Percentiles rank a stretch among this genome's conserved stretches.
phyloP scores from a whole-genome alignment of 306 rosid species.

The Dalbergia cultrata region DNA sequence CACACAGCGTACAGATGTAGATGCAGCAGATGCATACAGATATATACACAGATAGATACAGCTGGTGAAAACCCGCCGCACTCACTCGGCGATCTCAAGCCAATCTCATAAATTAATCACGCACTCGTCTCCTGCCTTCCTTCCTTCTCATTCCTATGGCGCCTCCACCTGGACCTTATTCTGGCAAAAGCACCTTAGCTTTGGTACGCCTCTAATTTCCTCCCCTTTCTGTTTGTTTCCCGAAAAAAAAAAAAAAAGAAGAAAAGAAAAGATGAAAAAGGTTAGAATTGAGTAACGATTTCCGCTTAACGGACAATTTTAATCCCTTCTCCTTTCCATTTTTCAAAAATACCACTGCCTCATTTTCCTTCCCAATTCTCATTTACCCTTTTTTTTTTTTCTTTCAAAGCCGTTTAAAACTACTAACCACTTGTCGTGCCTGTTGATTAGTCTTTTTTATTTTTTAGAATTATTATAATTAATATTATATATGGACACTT shows the following conservation, averaged over 20 bases:
- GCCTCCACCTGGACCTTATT: conserved; percentile 88
- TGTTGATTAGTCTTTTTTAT: too few relatives aligned
- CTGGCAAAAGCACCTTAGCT: conserved; percentile 93
- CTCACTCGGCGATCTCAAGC: conserved; percentile 18
- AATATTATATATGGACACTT: too few relatives aligned
- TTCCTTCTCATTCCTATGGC: conserved; percentile 61
- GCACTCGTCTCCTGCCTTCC: conserved; percentile 22
- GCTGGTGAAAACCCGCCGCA: neutral
- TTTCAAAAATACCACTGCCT: conserved; percentile 53
- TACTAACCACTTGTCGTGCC: too few relatives aligned
- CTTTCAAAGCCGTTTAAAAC: too few relatives aligned
- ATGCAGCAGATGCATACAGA: neutral
- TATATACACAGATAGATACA: neutral
- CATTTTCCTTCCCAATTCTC: too few relatives aligned
- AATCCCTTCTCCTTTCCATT: conserved; percentile 34
- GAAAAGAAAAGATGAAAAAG: neutral
- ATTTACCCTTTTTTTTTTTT: too few relatives aligned
- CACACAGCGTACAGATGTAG: too few relatives aligned
- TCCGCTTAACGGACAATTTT: conserved; percentile 34
- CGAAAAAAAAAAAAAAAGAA: neutral
- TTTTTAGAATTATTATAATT: too few relatives aligned
- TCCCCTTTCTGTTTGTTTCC: conserved; percentile 7
- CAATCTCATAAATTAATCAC: too few relatives aligned
- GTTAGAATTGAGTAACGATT: neutral
- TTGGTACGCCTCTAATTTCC: conserved; percentile 55